A percentile compares a stretch with the other conserved stretches of the same genome.
Evolutionary conservation across 768 basidiomycete species (phyloP).

Genomic region (Trametes gibbosa): DNA sequence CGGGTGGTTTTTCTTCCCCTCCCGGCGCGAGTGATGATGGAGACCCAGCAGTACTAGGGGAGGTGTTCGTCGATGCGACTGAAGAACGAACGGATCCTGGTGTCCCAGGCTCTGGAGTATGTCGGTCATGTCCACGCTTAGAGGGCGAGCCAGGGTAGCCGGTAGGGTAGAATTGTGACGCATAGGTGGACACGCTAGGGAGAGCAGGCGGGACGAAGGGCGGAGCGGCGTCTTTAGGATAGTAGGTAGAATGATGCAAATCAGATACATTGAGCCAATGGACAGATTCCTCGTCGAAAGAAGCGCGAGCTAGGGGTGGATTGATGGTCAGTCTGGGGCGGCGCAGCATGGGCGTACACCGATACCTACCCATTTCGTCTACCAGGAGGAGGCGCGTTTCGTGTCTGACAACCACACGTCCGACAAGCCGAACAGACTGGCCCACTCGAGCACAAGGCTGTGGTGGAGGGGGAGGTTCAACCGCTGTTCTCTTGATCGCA

Average conservation of each 20-base stretch:
- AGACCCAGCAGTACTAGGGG: constrained; percentile 1
- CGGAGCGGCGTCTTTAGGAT: constrained; percentile 29
- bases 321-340: constrained; percentile 26
- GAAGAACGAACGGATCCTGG: constrained; percentile 5
- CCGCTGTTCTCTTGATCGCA: not conserved
- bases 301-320: constrained; percentile 18
- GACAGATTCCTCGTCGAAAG: constrained; percentile 55
- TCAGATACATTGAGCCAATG: constrained; percentile 54
- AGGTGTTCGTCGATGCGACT: constrained; percentile 1
- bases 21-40: not conserved
- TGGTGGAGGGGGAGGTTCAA: not conserved
- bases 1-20: constrained; percentile 3
- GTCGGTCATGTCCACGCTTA: not conserved
- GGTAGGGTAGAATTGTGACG: not conserved
- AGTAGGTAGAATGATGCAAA: constrained; percentile 55
- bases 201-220: constrained; percentile 46
- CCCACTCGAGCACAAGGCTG: constrained; percentile 16
- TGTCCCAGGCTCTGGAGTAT: constrained; percentile 6
- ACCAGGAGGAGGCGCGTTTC: constrained; percentile 15
- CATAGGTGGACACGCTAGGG: constrained; percentile 2
- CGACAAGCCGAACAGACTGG: constrained; percentile 12
- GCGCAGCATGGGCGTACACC: too few relatives aligned
- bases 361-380: constrained; percentile 18
- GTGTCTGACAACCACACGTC: constrained; percentile 12
- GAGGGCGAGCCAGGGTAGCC: constrained; percentile 2